Evolutionary conservation across 805 yeast species (phyloP).

Genomic region (Pichia paraexigua): DNA sequence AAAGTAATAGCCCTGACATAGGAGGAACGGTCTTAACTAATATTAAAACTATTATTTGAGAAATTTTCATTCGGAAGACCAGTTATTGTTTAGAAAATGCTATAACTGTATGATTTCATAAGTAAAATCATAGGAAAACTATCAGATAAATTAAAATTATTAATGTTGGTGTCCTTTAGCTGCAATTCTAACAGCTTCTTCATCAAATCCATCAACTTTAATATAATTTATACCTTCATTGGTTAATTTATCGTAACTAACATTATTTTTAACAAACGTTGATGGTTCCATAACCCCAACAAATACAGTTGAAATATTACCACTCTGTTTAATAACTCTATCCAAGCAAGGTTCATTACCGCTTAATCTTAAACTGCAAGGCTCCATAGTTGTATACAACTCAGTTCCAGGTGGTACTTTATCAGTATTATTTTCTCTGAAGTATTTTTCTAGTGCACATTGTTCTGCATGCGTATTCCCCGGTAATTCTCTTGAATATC

Average conservation of each 20-base stretch:
- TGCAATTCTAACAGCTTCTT: constrained; percentile 60
- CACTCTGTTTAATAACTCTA: constrained; percentile 42
- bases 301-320: constrained; percentile 49
- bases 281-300: constrained; percentile 92
- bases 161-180: constrained; percentile 55
- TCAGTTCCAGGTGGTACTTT: constrained; percentile 69
- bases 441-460: constrained; percentile 78
- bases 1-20: too few species aligned
- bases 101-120: too few species aligned
- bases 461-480: constrained; percentile 99
- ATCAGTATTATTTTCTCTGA: constrained; percentile 27
- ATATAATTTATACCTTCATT: constrained; percentile 59
- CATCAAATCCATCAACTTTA: constrained; percentile 77
- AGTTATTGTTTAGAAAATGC: too few species aligned
- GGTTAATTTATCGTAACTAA: constrained; percentile 49
- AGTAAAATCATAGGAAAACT: too few species aligned
- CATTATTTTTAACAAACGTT: constrained; percentile 74
- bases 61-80: too few species aligned
- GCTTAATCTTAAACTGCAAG: constrained; percentile 81
- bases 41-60: too few species aligned
- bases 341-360: constrained; percentile 88
- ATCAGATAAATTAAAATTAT: background rate
- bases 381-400: constrained; percentile 94
- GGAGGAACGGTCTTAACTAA: too few species aligned
- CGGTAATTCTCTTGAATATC: constrained; percentile 82